Evolutionary conservation across 2,329 filamentous ascomycete genomes (phyloP).

Genomic region (Scedosporium minutisporum): DNA sequence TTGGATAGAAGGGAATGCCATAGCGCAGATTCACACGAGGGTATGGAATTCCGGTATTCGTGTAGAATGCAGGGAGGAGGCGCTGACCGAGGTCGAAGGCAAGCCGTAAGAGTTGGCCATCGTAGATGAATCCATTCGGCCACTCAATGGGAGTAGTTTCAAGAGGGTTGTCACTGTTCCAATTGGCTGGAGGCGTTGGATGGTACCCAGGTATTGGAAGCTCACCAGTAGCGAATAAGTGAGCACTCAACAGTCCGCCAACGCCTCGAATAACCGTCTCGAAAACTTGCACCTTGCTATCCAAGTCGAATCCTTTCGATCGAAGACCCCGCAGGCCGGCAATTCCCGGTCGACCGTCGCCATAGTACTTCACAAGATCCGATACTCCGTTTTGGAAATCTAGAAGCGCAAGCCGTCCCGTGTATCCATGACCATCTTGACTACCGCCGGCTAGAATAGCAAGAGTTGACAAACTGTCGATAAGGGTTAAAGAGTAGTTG

Average conservation of each 20-base stretch:
- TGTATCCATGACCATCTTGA: slow-evolving; percentile 21
- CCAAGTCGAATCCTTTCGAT: slow-evolving; percentile 78
- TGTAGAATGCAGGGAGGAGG: slow-evolving; percentile 85
- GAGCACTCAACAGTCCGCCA: slow-evolving; percentile 82
- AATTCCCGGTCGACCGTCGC: slow-evolving; percentile 65
- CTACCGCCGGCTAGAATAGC: slow-evolving; percentile 80
- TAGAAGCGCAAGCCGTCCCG: slow-evolving; percentile 40
- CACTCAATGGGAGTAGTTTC: slow-evolving; percentile 53
- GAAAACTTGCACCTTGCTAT: slow-evolving; percentile 98
- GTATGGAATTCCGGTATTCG: slow-evolving; percentile 83
- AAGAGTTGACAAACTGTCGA: slow-evolving; percentile 89
- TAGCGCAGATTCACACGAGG: slow-evolving; percentile 85
- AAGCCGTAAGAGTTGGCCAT: slow-evolving; percentile 83
- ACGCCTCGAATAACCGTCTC: slow-evolving; percentile 93
- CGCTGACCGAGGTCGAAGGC: slow-evolving; percentile 77
- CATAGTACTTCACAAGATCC: slow-evolving; percentile 71
- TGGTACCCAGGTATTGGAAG: slow-evolving; percentile 75
- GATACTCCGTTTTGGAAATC: slow-evolving; percentile 76
- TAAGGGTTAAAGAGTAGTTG: slow-evolving; percentile 91
- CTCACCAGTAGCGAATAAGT: slow-evolving; percentile 85
- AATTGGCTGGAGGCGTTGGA: slow-evolving; percentile 27
- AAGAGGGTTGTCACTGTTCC: slow-evolving; percentile 28
- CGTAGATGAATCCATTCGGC: slow-evolving; percentile 70
- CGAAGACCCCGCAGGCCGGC: slow-evolving; percentile 61
- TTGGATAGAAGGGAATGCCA: slow-evolving; percentile 85